Percentiles rank a stretch among this genome's conserved stretches.
Evolutionary conservation across 306 rosid genomes (phyloP).

Genomic region (Oxytropis ochrocephala): DNA sequence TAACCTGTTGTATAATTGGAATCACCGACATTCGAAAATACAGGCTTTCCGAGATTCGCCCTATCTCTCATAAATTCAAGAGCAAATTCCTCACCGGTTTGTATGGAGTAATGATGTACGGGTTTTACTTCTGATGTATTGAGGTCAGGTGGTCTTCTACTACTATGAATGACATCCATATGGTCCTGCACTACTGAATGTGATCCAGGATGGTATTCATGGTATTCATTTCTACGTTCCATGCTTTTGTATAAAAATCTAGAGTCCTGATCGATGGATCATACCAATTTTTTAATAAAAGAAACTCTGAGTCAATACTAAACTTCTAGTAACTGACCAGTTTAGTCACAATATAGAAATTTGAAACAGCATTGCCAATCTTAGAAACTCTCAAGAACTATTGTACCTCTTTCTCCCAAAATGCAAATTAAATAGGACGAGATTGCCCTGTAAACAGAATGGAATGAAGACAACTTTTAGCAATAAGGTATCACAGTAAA

Average conservation of each 20-base stretch:
- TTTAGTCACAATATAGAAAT: neutral
- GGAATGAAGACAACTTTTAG: neutral
- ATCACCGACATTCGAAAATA: constrained; percentile 43
- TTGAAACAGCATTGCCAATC: neutral
- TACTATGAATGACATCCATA: constrained; percentile 36
- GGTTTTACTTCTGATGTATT: constrained; percentile 41
- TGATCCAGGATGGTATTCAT: constrained; percentile 44
- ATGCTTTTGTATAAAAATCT: constrained; percentile 29
- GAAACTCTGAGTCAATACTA: neutral
- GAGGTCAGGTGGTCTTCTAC: constrained; percentile 50
- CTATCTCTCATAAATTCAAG: constrained; percentile 79
- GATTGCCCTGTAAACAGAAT: constrained; percentile 13
- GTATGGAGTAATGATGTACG: constrained; percentile 63
- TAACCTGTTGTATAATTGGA: constrained; percentile 41
- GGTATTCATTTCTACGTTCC: constrained; percentile 62
- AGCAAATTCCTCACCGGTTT: constrained; percentile 81
- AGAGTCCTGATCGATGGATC: constrained; percentile 31
- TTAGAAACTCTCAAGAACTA: constrained; percentile 11
- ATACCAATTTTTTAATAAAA: constrained; percentile 7
- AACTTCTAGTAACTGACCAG: neutral
- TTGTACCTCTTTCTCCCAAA: neutral
- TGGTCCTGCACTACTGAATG: constrained; percentile 47
- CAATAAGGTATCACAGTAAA: neutral
- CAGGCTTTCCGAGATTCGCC: constrained; percentile 47
- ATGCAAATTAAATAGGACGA: neutral